Percentiles rank a stretch among this genome's conserved stretches.
These are phyloP conservation scores for Oryza meridionalis DNA, from an alignment of 176 grass and related monocot genomes.

Conservation along the genomic window DNA sequence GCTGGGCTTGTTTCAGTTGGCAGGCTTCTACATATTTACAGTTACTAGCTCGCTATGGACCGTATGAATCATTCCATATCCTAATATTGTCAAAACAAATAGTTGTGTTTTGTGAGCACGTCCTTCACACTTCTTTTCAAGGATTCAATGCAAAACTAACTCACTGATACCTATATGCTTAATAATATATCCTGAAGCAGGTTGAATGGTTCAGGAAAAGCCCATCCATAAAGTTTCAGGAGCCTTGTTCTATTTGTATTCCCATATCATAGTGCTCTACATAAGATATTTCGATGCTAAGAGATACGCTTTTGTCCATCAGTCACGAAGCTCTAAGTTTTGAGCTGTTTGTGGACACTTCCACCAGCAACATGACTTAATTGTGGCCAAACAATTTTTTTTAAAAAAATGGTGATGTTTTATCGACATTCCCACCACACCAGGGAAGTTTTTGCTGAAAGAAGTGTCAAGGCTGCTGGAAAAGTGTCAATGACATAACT, in stretches of 20 bases:
- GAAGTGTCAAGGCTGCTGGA: neutral
- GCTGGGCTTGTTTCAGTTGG: conserved; percentile 10
- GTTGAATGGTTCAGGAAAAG: neutral
- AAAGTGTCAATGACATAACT: neutral
- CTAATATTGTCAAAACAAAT: neutral
- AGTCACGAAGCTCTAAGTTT: neutral
- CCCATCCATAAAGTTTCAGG: neutral
- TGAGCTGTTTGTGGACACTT: conserved; percentile 13
- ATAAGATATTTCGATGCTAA: neutral
- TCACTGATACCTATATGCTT: neutral
- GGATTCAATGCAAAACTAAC: neutral
- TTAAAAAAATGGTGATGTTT: neutral
- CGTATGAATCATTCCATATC: neutral
- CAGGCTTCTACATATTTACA: neutral
- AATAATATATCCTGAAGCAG: neutral
- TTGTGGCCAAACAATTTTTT: neutral
- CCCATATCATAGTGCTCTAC: neutral
- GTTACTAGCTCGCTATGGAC: neutral
- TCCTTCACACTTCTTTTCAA: neutral
- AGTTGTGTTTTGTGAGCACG: neutral
- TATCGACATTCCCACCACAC: neutral
- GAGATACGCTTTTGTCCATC: too few species aligned
- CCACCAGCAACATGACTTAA: neutral
- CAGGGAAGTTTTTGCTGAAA: neutral
- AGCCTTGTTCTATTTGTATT: neutral